These are phyloP conservation scores for Fusarium odoratissimum DNA, from an alignment of 2,329 filamentous ascomycete species.

Conservation along the genomic window DNA sequence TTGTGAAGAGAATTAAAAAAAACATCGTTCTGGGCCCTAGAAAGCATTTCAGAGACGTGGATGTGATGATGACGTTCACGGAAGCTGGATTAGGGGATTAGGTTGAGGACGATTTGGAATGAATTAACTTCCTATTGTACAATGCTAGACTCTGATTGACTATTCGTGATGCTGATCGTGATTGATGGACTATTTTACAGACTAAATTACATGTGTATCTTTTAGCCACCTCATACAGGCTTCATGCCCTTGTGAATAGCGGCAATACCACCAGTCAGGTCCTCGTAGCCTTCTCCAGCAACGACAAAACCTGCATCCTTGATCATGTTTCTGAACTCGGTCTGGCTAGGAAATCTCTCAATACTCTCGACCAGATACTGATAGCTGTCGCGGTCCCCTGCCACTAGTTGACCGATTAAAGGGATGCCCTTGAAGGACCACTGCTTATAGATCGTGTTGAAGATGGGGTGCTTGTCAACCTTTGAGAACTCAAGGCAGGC, in stretches of 20 bases:
- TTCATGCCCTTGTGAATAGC: slow-evolving; percentile 98
- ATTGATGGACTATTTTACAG: slow-evolving; percentile 27
- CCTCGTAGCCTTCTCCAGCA: slow-evolving; percentile 85
- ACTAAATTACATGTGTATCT: slow-evolving; percentile 40
- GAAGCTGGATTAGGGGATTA: slow-evolving; percentile 31
- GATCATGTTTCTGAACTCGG: slow-evolving; percentile 87
- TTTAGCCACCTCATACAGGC: slow-evolving; percentile 58
- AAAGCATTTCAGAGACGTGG: slow-evolving; percentile 31
- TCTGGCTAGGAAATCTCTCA: slow-evolving; percentile 88
- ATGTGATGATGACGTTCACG: slow-evolving; percentile 34
- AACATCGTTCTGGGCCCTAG: slow-evolving; percentile 45
- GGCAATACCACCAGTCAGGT: slow-evolving; percentile 91
- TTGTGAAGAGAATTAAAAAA: slow-evolving; percentile 45
- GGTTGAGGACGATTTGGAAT: slow-evolving; percentile 36
- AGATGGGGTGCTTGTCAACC: slow-evolving; percentile 76
- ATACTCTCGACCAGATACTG: slow-evolving; percentile 99
- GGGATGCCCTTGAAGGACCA: slow-evolving; percentile 98
- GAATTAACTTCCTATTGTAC: slow-evolving; percentile 43
- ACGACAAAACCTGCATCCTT: slow-evolving; percentile 85
- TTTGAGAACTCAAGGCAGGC: slow-evolving; percentile 97
- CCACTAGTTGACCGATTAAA: slow-evolving; percentile 93
- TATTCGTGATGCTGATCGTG: slow-evolving; percentile 23
- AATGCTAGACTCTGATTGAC: slow-evolving; percentile 30
- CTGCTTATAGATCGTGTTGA: slow-evolving; percentile 90
- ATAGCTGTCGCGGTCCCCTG: slow-evolving; percentile 93